Conservation (phyloP, 495 filamentous ascomycete genomes). For the Talaromyces ruber region DNA sequence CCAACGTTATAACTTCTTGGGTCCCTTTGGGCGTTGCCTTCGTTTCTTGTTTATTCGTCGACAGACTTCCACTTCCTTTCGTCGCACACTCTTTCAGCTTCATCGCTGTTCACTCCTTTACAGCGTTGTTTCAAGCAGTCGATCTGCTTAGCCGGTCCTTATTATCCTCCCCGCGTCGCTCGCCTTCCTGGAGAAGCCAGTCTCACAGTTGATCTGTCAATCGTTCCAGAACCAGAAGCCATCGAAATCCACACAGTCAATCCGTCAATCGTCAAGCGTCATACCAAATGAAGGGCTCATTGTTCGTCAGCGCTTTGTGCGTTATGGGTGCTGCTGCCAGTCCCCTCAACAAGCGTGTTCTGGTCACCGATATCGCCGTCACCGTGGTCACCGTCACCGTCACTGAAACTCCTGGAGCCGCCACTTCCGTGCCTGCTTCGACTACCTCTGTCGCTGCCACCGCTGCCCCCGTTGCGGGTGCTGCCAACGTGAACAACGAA, state of each 20-base stretch:
- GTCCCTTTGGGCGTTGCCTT: constrained; percentile 18
- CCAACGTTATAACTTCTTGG: constrained; percentile 1
- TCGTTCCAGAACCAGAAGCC: constrained; percentile 20
- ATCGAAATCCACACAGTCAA: constrained; percentile 3
- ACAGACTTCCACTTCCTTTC: constrained; percentile 11
- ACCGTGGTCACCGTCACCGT: constrained; percentile 54
- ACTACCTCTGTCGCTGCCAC: constrained; percentile 10
- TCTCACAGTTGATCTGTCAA: constrained; percentile 13
- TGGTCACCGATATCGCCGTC: constrained; percentile 36
- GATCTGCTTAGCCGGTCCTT: constrained; percentile 6
- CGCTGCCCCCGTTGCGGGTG: constrained; percentile 7
- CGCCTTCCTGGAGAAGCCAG: constrained; percentile 34
- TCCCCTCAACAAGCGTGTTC: constrained; percentile 47
- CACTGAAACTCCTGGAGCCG: constrained; percentile 34
- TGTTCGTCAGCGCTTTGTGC: constrained; percentile 53
- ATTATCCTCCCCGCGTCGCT: constrained; percentile 14
- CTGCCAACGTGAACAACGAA: constrained; percentile 3
- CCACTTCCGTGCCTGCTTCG: constrained; percentile 7
- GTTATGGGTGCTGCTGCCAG: constrained; percentile 49
- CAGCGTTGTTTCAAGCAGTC: constrained; percentile 5
- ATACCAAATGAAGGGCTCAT: constrained; percentile 60
- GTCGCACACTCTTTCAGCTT: constrained; percentile 11
- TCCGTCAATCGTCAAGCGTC: background rate
- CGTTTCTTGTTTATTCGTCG: constrained; percentile 7
- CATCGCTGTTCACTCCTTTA: constrained; percentile 13